Evolutionary conservation across 352 stramenopile species (phyloP).

Genomic region (Phytophthora podocarpi): DNA sequence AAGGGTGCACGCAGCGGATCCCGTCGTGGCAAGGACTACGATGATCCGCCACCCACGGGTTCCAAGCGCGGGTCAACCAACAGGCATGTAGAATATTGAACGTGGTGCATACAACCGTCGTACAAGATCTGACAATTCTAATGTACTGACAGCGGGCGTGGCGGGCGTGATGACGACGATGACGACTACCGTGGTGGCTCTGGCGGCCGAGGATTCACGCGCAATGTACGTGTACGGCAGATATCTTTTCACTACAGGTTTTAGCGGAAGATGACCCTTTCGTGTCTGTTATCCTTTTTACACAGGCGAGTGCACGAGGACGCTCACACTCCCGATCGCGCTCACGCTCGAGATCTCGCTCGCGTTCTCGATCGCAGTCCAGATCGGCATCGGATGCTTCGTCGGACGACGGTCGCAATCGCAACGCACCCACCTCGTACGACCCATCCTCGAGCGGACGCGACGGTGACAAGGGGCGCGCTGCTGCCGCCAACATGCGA

Average conservation of each 20-base stretch:
- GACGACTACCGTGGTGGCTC: constrained; percentile 40
- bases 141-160: constrained; percentile 21
- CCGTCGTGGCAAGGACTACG: constrained; percentile 50
- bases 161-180: constrained; percentile 63
- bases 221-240: constrained; percentile 45
- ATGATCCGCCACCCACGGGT: constrained; percentile 32
- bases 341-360: constrained; percentile 53
- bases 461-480: constrained; percentile 33
- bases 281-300: neutral
- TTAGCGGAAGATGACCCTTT: neutral
- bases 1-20: constrained; percentile 24
- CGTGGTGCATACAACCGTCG: neutral
- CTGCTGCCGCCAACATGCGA: constrained; percentile 39
- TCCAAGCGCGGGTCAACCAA: constrained; percentile 36
- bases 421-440: constrained; percentile 66
- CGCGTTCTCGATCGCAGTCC: constrained; percentile 54
- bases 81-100: neutral
- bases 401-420: constrained; percentile 69
- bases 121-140: neutral
- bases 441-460: constrained; percentile 40
- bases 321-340: constrained; percentile 48
- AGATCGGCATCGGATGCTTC: constrained; percentile 67
- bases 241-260: neutral
- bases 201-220: constrained; percentile 25
- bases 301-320: constrained; percentile 41